A percentile compares a stretch with the other conserved stretches of the same genome.
phyloP scores from a whole-genome alignment of 352 stramenopile genomes.

The Phytophthora podocarpi region DNA sequence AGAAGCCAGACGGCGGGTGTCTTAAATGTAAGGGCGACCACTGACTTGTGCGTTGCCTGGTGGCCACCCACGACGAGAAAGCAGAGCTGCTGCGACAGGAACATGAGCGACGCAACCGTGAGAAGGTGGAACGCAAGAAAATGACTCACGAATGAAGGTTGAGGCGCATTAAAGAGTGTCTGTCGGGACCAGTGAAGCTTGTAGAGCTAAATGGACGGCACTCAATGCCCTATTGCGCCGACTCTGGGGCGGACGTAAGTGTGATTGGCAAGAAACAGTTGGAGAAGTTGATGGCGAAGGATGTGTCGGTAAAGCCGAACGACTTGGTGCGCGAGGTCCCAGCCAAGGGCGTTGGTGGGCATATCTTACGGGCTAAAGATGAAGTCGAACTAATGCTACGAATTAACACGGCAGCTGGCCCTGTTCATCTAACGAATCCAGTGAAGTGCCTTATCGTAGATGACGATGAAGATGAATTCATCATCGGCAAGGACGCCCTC shows the following conservation, averaged over 20 bases:
- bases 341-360: no score
- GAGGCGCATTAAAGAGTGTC: not conserved
- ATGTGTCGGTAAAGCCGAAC: no score
- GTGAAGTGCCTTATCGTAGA: not conserved
- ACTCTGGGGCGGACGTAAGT: no score
- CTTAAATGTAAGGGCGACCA: not conserved
- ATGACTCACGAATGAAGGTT: not conserved
- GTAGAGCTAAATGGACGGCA: no score
- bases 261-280: no score
- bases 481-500: not conserved
- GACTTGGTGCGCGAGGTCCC: no score
- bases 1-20: no score
- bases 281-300: no score
- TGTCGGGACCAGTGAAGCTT: not conserved
- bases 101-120: not conserved
- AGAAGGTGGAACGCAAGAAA: not conserved
- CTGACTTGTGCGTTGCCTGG: not conserved
- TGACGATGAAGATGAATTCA: not conserved
- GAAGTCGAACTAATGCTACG: no score
- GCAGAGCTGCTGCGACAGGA: not conserved
- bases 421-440: not conserved
- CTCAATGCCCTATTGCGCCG: no score
- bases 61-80: not conserved
- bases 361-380: no score
- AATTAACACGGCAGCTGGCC: no score